Percentiles rank a stretch among this genome's conserved stretches.
phyloP scores from a whole-genome alignment of 352 stramenopile genomes.

The Pythium sukuiense region DNA sequence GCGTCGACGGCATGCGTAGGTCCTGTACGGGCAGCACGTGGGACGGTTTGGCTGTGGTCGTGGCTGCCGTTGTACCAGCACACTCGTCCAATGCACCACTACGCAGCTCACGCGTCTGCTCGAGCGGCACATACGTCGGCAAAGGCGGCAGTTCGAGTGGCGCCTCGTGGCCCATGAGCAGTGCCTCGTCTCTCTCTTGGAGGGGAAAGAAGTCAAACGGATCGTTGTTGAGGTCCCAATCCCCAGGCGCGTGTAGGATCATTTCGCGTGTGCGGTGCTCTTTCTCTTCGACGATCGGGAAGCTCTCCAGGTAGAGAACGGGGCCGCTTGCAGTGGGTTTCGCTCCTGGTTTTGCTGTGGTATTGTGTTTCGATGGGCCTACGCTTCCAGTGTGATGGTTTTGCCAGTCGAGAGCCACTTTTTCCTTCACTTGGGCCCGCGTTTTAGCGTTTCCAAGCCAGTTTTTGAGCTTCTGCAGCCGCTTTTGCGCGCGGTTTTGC shows the following conservation, averaged over 20 bases:
- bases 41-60: conserved; percentile 3
- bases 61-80: background rate
- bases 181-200: conserved; percentile 60
- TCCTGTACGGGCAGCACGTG: conserved; percentile 1
- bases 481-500: conserved; percentile 51
- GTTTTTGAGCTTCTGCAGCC: conserved; percentile 51
- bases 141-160: conserved; percentile 51
- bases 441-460: conserved; percentile 56
- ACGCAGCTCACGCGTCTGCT: conserved; percentile 39
- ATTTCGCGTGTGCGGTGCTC: conserved; percentile 36
- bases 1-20: conserved; percentile 28
- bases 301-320: conserved; percentile 43
- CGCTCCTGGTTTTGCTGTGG: background rate
- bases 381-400: conserved; percentile 8
- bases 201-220: conserved; percentile 65
- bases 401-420: conserved; percentile 61
- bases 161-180: conserved; percentile 61
- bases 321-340: background rate
- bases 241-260: conserved; percentile 36
- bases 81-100: conserved; percentile 52
- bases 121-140: conserved; percentile 59
- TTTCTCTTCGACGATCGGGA: conserved; percentile 65
- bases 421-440: conserved; percentile 50
- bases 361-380: background rate
- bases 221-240: conserved; percentile 52